Base-by-base conservation (phyloP, 257 asterid species). In the Solanum piurae region DNA sequence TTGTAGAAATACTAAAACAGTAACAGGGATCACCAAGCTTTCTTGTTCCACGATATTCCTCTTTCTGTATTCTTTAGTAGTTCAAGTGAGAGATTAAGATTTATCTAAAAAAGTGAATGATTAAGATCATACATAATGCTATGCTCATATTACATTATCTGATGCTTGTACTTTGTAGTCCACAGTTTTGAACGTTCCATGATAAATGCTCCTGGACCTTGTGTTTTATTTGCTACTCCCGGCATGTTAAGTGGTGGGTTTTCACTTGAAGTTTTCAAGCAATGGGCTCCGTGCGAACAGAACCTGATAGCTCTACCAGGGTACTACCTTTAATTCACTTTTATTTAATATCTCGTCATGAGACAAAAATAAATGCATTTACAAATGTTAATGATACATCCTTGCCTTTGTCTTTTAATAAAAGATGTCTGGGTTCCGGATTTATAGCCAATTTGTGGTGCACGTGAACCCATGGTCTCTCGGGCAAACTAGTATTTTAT, bases 221-320 rank as follows among this genome's bases (percentile, higher is more conserved):
- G 99, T 87, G 98, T 97, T 88, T 97, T 97, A 77, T 95, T 97
- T 89, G 99, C 99, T 83, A 94, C 98, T 75, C 99, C 99, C n/a
- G 98, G 98, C 90, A 95, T 94, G 98, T 86, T 97, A 87, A 94
- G 91, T 87, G 98, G 99, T 52, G 99, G 99, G 89, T 95, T 95
- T 91, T 97, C 99, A 27, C 94, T 97, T 85, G 98, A 97, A 87
- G 98, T 97, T 88, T 95, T 95, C 92, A 97, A 72, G 92, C 98
- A 93, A 88, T 97, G 98, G 99, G 98, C 98, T 89, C 99, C 98
- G 40, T 60, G 85, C 88, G 98, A 93, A 91, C 89, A 85, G 86
- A 97, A 97, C 92, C 98, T 97, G 91, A 83, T 97, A 84, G 90
- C 92, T 77, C 91, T 97, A 74, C 98, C 99, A 77, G 99, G 99